Evolutionary conservation across 2,329 filamentous ascomycete species (phyloP), one percentile per base, ranked within the genome.

Genomic region (Elsinoe ampelina): DNA sequence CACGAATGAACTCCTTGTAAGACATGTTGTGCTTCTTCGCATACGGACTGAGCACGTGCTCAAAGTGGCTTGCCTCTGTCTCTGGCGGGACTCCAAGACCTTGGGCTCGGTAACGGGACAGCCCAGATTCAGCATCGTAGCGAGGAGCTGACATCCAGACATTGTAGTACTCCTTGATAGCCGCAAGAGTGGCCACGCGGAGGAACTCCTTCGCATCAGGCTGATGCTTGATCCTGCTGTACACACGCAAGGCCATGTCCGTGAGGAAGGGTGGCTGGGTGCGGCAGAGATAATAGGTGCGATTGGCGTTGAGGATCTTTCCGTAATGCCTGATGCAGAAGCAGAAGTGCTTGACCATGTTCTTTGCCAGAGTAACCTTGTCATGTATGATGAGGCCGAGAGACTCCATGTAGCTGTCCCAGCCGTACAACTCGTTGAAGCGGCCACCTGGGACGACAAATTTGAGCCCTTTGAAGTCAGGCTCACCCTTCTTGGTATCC

Each of bases 361-460:
- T 81, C 75, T 96, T 95, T 63, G 90, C 90, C 57, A 97, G 75
- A 65, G 96, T 84, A 19, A 89, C 83, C 58, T 88, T 84, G 68
- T 93, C 87, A 67, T 92, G 89, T 64, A 89, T 82, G 58, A 97
- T 76, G 58, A 98, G 79, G 15, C 93, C 93, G 2, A 97, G 77
- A 4, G 92, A 93, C 70, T 92, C 89, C 90, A 98, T 97, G 76
- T 97, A 98, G 70, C 90, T 96, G 72, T 98, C 93, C 93, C 93
- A 98, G 47, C 92, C 92, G 69, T 98, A 98, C 19, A 98, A 74
- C 71, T 98, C 93, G 72, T 98, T 98, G 83, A 98, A 98, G 30
- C 93, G 83, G 20, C 93, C 93, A 59, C 93, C 93, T 0, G 93
- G 93, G 2, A 98, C 93, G n/a, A 97, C 90, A 65, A 97, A 98